Evolutionary conservation across 2,329 filamentous ascomycete genomes (phyloP), one percentile per base, ranked within the genome.

Genomic region (Thelonectria rubi): DNA sequence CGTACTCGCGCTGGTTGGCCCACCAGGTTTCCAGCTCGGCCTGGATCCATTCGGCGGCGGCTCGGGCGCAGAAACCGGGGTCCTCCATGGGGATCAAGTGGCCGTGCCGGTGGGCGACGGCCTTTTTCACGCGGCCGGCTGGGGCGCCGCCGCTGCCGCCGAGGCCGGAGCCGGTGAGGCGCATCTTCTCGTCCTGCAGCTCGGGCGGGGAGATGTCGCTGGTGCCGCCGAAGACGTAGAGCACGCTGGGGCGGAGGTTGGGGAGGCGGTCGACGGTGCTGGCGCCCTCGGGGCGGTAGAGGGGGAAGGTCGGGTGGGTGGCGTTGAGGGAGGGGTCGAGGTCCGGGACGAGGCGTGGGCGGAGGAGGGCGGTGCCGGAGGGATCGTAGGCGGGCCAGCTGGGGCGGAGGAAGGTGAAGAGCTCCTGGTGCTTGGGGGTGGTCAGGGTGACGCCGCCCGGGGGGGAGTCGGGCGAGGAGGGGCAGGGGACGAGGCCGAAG

Each of bases 81-180:
- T 86, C 84, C 76, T 97, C 93, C 86, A 97, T 91, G 0, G 94
- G 90, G 26, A 97, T 86, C 43, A 97, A 76, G 76, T 98, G 94
- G 0, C 94, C 93, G 6, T 84, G 81, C 0, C 84, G 84, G 26
- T 89, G 78, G 8, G 95, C 77, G 15, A 87, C 80, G 5, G 91
- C 83, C 65, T 88, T 83, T 58, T 81, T 82, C 2, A 97, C 93
- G 47, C 87, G 81, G 0, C 91, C 92, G 8, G 55, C 47, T 12
- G 84, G 84, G n/a, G 77, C 80, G 49, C 90, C 85, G 17, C 92
- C 86, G 67, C 87, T 90, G 1, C 92, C 91, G 7, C 91, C 89
- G 0, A 85, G 77, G 0, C 87, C 91, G 0, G 78, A 76, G 1
- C 91, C 91, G 0, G 90, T 93, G n/a, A 79, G 64, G 1, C 80